Evolutionary conservation across 805 yeast species (phyloP).

Genomic region (Sungouiozyma ichnusensis): DNA sequence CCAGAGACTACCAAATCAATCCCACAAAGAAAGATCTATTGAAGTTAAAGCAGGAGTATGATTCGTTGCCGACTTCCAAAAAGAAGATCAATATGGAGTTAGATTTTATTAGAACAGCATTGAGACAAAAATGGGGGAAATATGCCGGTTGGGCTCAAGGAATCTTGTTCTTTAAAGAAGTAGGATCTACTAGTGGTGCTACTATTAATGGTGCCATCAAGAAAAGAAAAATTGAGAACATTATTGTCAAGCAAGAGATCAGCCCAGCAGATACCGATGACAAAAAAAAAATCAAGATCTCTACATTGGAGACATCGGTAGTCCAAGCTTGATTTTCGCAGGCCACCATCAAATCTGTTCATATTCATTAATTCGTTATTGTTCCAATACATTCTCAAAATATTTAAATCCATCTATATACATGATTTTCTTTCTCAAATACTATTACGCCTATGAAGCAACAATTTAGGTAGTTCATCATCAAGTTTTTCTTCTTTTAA

Average conservation of each 20-base stretch:
- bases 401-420: conserved; percentile 1
- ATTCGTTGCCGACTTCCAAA: conserved; percentile 18
- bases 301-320: conserved; percentile 1
- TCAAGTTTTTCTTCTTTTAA: conserved; percentile 17
- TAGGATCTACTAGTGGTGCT: conserved; percentile 64
- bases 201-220: conserved; percentile 28
- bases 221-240: conserved; percentile 12
- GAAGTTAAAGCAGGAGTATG: conserved; percentile 20
- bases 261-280: conserved; percentile 3
- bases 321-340: neutral
- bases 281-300: neutral
- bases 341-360: neutral
- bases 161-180: conserved; percentile 80
- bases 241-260: conserved; percentile 3
- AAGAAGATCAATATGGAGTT: conserved; percentile 27
- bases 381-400: neutral
- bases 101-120: conserved; percentile 45
- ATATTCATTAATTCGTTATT: neutral
- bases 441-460: conserved; percentile 52
- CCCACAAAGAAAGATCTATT: conserved; percentile 25
- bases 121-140: conserved; percentile 68
- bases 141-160: conserved; percentile 99
- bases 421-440: conserved; percentile 25
- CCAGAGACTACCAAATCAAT: conserved; percentile 57
- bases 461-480: conserved; percentile 25